phyloP scores from a whole-genome alignment of 352 stramenopile species.

The Nothophytophthora sp. region DNA sequence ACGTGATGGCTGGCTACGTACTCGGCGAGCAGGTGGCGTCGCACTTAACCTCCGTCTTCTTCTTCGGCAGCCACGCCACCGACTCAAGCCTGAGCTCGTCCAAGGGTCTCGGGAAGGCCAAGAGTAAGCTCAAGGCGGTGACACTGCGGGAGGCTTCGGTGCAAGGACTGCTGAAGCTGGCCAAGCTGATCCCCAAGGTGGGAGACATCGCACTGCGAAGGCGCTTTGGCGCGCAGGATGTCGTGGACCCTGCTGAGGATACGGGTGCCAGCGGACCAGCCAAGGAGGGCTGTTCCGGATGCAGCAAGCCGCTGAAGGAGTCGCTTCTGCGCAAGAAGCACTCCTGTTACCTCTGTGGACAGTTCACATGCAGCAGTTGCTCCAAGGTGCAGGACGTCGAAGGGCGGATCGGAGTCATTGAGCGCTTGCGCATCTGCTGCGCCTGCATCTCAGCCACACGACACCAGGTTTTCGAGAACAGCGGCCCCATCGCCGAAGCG shows the following conservation, averaged over 20 bases:
- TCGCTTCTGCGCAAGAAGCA: constrained; percentile 38
- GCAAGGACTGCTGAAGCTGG: constrained; percentile 27
- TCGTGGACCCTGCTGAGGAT: constrained; percentile 7
- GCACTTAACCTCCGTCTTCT: constrained; percentile 38
- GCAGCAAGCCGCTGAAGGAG: constrained; percentile 25
- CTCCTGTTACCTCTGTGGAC: constrained; percentile 39
- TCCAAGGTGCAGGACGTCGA: constrained; percentile 41
- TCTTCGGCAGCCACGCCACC: constrained; percentile 21
- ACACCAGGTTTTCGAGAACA: constrained; percentile 29
- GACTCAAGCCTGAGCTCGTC: constrained; percentile 1
- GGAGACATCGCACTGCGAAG: constrained; percentile 30
- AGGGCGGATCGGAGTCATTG: constrained; percentile 37
- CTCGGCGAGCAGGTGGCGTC: constrained; percentile 17
- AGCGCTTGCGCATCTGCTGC: constrained; percentile 39
- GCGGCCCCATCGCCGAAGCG: constrained; percentile 12
- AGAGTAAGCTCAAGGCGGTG: constrained; percentile 20
- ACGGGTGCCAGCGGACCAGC: neutral
- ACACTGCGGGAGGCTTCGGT: constrained; percentile 16
- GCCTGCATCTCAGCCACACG: constrained; percentile 35
- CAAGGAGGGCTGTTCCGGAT: constrained; percentile 30
- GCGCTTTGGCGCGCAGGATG: constrained; percentile 28
- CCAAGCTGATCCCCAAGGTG: constrained; percentile 34
- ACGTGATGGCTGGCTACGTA: constrained; percentile 28
- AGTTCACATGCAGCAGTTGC: constrained; percentile 38
- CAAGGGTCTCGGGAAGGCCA: constrained; percentile 16